These are phyloP conservation scores for Phlyctochytrium bullatum DNA, from an alignment of 192 early-diverging fungal genomes.

Conservation along the genomic window DNA sequence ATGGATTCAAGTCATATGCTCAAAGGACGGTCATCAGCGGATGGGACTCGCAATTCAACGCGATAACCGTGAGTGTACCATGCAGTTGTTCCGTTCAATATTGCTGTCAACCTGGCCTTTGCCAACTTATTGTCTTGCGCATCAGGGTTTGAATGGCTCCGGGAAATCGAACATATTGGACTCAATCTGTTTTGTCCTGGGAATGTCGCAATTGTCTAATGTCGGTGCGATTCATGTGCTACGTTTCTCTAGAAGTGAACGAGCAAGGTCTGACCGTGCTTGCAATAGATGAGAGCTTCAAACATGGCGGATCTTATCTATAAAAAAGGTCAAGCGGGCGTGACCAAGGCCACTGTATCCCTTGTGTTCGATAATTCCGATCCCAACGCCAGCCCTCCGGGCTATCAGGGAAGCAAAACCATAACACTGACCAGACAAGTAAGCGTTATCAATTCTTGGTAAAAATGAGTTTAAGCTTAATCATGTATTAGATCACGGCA, in stretches of 20 bases:
- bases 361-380: conserved; percentile 96
- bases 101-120: too few relatives aligned
- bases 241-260: neutral
- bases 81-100: too few relatives aligned
- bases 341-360: conserved; percentile 96
- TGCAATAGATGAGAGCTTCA: conserved; percentile 74
- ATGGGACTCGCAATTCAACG: conserved; percentile 99
- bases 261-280: neutral
- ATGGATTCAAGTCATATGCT: conserved; percentile 99
- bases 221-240: conserved; percentile 40
- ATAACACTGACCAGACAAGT: conserved; percentile 97
- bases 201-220: conserved; percentile 88
- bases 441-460: conserved; percentile 30
- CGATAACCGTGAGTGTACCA: conserved; percentile 67
- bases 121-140: neutral
- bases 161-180: conserved; percentile 99
- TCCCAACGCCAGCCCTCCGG: conserved; percentile 77
- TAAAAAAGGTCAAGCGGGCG: conserved; percentile 97
- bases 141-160: conserved; percentile 84
- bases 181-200: conserved; percentile 98
- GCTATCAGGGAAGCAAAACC: conserved; percentile 78
- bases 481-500: conserved; percentile 60
- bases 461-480: too few relatives aligned
- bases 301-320: conserved; percentile 96
- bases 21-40: conserved; percentile 90